Evolutionary conservation across 2,329 filamentous ascomycete species (phyloP).

Genomic region (Cryoendolithus antarcticus): DNA sequence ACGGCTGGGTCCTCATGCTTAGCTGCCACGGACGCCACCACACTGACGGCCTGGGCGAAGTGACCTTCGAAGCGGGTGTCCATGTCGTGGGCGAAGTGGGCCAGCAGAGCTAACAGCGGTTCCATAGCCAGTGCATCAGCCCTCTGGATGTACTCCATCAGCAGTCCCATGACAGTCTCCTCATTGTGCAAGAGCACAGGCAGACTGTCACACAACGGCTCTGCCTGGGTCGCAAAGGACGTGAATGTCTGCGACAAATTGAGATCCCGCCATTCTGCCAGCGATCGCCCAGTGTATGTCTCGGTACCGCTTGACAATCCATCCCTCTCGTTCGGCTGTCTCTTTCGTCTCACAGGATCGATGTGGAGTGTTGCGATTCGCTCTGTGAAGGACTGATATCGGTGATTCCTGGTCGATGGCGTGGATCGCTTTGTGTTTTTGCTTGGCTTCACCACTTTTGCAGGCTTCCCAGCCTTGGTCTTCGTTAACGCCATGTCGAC

Average conservation of each 20-base stretch:
- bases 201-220: conserved; percentile 74
- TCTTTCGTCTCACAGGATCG: conserved; percentile 82
- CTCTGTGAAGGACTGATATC: conserved; percentile 81
- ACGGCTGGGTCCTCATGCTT: conserved; percentile 62
- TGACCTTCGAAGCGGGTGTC: conserved; percentile 79
- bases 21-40: conserved; percentile 67
- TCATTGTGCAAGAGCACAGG: conserved; percentile 87
- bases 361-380: conserved; percentile 87
- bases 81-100: conserved; percentile 89
- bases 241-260: conserved; percentile 77
- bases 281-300: conserved; percentile 71
- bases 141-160: conserved; percentile 64
- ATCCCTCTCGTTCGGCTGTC: conserved; percentile 47
- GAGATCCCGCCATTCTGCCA: conserved; percentile 83
- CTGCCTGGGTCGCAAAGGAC: conserved; percentile 61
- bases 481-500: conserved; percentile 33
- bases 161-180: conserved; percentile 64
- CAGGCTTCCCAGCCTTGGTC: conserved; percentile 21
- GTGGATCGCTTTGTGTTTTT: conserved; percentile 53
- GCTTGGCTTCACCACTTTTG: conserved; percentile 40
- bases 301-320: conserved; percentile 69
- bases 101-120: conserved; percentile 73
- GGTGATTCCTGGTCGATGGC: conserved; percentile 66
- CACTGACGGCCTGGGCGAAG: conserved; percentile 60
- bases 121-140: conserved; percentile 73